These are phyloP conservation scores for Nemophila menziesii DNA, from an alignment of 257 asterid species.

Conservation along the genomic window DNA sequence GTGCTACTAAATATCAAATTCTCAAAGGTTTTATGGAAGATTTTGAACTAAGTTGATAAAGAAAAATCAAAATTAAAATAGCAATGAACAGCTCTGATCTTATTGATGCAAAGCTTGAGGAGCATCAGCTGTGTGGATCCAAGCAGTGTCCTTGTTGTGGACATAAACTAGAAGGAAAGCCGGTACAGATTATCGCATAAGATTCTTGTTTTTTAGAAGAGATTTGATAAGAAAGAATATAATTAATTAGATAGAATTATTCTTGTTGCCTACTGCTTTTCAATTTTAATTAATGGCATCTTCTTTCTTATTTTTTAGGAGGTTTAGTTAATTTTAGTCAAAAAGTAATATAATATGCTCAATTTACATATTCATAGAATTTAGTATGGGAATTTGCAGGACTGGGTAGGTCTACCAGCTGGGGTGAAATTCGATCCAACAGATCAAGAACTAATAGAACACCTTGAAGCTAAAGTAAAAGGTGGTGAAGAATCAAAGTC, in stretches of 20 bases:
- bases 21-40: background rate
- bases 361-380: background rate
- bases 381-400: constrained; percentile 45
- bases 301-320: background rate
- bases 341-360: background rate
- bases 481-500: constrained; percentile 61
- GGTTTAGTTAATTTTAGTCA: background rate
- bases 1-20: background rate
- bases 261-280: constrained; percentile 7
- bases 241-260: constrained; percentile 8
- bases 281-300: background rate
- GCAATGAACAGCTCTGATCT: constrained; percentile 46
- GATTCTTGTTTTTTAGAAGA: constrained; percentile 38
- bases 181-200: constrained; percentile 33
- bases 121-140: constrained; percentile 90
- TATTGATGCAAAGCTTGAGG: constrained; percentile 92
- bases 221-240: constrained; percentile 8
- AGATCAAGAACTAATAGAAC: constrained; percentile 93
- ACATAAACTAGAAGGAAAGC: constrained; percentile 82
- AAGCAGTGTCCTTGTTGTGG: constrained; percentile 97
- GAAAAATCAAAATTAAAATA: background rate
- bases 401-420: constrained; percentile 97
- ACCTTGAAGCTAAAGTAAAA: constrained; percentile 84
- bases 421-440: constrained; percentile 99
- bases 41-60: background rate